A percentile compares a stretch with the other conserved stretches of the same genome.
Evolutionary conservation across 1,284 basidiomycete species (phyloP).

Genomic region (Boletus semigastroideus): DNA sequence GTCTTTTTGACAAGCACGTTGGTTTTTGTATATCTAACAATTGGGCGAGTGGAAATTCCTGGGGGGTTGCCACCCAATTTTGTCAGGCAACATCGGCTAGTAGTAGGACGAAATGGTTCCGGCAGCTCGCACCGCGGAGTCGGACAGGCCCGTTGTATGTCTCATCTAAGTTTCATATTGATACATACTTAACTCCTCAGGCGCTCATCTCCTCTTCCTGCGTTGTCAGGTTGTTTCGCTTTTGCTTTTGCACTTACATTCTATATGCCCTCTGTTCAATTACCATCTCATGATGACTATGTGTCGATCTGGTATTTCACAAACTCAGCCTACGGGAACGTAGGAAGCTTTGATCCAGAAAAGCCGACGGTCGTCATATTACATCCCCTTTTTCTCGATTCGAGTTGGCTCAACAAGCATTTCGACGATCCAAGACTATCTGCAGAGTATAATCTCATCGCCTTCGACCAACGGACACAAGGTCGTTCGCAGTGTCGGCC

Average conservation of each 20-base stretch:
- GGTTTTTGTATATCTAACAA: not conserved
- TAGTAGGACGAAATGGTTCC: conserved; percentile 14
- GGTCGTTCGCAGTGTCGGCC: conserved; percentile 59
- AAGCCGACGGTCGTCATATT: conserved; percentile 66
- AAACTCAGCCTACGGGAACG: conserved; percentile 51
- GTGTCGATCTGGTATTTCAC: conserved; percentile 71
- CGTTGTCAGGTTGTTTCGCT: conserved; percentile 2
- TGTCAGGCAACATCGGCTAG: conserved; percentile 30
- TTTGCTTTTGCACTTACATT: not conserved
- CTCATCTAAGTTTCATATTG: conserved; percentile 17
- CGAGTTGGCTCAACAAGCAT: conserved; percentile 64
- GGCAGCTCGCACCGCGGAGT: conserved; percentile 20
- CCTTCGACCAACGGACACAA: conserved; percentile 68
- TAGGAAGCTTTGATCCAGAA: conserved; percentile 61
- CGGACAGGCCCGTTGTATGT: not conserved
- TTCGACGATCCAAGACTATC: conserved; percentile 64
- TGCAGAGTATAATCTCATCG: conserved; percentile 61
- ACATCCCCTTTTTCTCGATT: conserved; percentile 67
- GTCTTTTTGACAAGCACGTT: not conserved
- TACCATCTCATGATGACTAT: conserved; percentile 62
- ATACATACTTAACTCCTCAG: conserved; percentile 12
- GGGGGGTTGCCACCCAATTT: conserved; percentile 15
- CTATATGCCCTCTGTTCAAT: conserved; percentile 69
- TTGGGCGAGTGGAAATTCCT: not conserved
- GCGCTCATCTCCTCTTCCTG: conserved; percentile 2